phyloP scores from a whole-genome alignment of 2,329 filamentous ascomycete species.

The Diaporthe sp. region DNA sequence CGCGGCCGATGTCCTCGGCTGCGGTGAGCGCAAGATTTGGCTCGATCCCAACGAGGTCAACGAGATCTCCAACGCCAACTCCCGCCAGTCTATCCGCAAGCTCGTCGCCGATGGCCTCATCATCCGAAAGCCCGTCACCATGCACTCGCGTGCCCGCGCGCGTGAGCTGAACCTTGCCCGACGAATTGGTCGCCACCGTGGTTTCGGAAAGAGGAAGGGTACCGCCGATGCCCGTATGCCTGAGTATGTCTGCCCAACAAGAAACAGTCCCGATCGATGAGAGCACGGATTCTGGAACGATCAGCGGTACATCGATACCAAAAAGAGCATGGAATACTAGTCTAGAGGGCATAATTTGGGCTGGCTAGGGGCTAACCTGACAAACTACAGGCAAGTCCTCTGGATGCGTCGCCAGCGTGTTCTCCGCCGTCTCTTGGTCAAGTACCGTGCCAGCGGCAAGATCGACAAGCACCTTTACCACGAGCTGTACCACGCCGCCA shows the following conservation, averaged over 20 bases:
- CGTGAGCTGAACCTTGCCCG: conserved; percentile 95
- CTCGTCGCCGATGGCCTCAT: conserved; percentile 99
- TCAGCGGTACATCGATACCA: not conserved
- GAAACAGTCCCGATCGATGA: not conserved
- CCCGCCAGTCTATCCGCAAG: conserved; percentile 99
- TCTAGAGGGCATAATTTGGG: not conserved
- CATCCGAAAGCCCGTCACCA: conserved; percentile 99
- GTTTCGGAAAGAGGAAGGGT: conserved; percentile 99
- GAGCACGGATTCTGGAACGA: conserved; percentile 26
- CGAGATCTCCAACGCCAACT: conserved; percentile 99
- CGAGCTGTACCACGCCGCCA: conserved; percentile 99
- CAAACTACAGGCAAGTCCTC: conserved; percentile 83
- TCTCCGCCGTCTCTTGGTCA: conserved; percentile 98
- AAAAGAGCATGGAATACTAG: conserved; percentile 31
- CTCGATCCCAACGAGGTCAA: conserved; percentile 99
- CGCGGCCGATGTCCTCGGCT: conserved; percentile 97
- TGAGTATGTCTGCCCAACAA: conserved; percentile 73
- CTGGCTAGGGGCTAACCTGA: conserved; percentile 44
- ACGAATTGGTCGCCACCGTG: conserved; percentile 96
- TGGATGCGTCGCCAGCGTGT: conserved; percentile 99
- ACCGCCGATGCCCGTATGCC: conserved; percentile 99
- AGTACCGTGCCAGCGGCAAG: conserved; percentile 99
- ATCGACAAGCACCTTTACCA: conserved; percentile 99
- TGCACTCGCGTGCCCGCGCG: conserved; percentile 98
- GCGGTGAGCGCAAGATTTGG: conserved; percentile 99